These are phyloP conservation scores for Chiua virens DNA, from an alignment of 768 basidiomycete genomes.

Conservation along the genomic window DNA sequence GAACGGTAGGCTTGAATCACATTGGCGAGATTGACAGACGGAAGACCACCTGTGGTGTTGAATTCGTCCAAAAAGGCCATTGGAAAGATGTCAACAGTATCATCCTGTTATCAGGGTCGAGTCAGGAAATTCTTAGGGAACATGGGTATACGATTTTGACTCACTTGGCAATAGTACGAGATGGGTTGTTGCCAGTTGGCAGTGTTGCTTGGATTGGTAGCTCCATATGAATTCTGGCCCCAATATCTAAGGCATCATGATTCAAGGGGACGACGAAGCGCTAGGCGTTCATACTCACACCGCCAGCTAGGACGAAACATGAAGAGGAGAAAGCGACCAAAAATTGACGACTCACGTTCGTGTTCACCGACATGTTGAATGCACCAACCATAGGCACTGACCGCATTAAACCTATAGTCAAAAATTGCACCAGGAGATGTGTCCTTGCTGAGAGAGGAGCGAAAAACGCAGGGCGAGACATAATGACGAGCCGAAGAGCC, in stretches of 20 bases:
- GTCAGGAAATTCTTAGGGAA: too few relatives aligned
- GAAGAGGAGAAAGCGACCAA: neutral
- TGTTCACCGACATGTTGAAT: constrained; percentile 17
- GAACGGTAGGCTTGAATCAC: constrained; percentile 26
- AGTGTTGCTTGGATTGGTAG: constrained; percentile 28
- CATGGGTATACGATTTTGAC: neutral
- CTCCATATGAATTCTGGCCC: constrained; percentile 41
- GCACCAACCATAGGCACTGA: constrained; percentile 6
- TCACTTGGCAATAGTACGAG: constrained; percentile 33
- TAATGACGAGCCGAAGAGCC: neutral
- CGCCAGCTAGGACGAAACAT: constrained; percentile 13
- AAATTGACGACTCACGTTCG: constrained; percentile 17
- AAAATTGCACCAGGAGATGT: neutral
- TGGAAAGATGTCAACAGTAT: constrained; percentile 56
- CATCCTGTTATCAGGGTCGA: constrained; percentile 38
- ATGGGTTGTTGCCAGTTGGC: constrained; percentile 34
- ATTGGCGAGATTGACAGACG: constrained; percentile 62
- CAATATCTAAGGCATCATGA: constrained; percentile 27
- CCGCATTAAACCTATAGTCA: neutral
- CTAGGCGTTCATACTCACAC: constrained; percentile 5
- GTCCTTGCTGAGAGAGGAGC: neutral
- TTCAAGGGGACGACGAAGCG: neutral
- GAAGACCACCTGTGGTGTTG: constrained; percentile 56
- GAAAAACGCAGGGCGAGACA: neutral
- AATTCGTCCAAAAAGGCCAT: constrained; percentile 62